Percentiles rank a stretch among this genome's conserved stretches.
Conservation (phyloP, 2,329 filamentous ascomycete genomes). For the Fusarium illudens region DNA sequence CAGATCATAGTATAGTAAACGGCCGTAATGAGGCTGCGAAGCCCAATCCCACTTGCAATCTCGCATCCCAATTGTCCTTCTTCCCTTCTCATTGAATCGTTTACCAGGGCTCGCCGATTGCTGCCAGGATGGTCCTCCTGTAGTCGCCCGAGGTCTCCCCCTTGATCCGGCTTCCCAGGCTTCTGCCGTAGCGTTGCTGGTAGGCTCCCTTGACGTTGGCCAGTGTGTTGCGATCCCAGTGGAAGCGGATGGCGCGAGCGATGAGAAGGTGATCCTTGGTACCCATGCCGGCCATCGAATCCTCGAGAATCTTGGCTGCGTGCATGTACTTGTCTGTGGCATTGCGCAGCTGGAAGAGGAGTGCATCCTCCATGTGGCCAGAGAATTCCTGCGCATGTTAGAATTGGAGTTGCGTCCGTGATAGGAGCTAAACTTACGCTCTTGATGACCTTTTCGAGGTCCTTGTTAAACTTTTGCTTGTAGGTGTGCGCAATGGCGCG, state of each 20-base stretch:
- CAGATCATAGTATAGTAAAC: conserved; percentile 15
- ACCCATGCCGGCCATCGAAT: conserved; percentile 84
- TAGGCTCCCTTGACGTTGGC: conserved; percentile 83
- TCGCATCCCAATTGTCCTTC: not conserved
- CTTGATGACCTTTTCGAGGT: conserved; percentile 77
- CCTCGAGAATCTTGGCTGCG: conserved; percentile 84
- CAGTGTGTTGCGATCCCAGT: conserved; percentile 83
- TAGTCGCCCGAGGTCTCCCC: conserved; percentile 90
- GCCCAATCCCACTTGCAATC: conserved; percentile 1
- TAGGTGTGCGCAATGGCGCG: conserved; percentile 82
- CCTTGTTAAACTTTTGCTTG: conserved; percentile 73
- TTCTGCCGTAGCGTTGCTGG: conserved; percentile 72
- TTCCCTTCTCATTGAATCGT: not conserved
- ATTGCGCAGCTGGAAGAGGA: conserved; percentile 79
- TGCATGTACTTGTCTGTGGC: conserved; percentile 84
- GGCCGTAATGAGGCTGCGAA: conserved; percentile 18
- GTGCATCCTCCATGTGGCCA: conserved; percentile 89
- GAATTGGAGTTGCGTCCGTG: not conserved
- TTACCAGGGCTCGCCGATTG: conserved; percentile 57
- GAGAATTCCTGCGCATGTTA: conserved; percentile 71
- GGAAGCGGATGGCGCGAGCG: conserved; percentile 77
- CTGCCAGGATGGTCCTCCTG: conserved; percentile 77
- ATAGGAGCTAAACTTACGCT: conserved; percentile 57
- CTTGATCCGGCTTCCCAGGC: conserved; percentile 74
- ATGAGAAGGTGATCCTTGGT: conserved; percentile 87